phyloP scores from a whole-genome alignment of 2,329 filamentous ascomycete genomes.

The Exophiala calicioides region DNA sequence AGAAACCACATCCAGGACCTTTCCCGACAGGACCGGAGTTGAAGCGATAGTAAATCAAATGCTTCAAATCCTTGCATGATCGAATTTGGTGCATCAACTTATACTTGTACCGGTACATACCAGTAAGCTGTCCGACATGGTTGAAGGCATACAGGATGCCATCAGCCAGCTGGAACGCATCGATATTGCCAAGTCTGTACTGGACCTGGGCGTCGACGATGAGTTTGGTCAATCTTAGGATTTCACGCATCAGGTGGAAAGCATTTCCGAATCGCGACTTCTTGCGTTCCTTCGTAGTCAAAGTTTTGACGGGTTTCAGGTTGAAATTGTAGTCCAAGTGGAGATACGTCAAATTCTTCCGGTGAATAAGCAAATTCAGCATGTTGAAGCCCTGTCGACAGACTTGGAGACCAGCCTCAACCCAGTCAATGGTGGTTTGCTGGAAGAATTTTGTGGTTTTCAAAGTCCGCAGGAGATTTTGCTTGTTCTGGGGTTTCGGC shows the following conservation, averaged over 20 bases:
- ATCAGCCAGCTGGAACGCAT: constrained; percentile 97
- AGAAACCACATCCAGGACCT: constrained; percentile 96
- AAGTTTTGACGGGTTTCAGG: constrained; percentile 95
- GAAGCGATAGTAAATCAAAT: constrained; percentile 98
- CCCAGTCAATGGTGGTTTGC: constrained; percentile 98
- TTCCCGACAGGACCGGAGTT: constrained; percentile 97
- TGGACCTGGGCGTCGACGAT: constrained; percentile 99
- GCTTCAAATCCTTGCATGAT: constrained; percentile 98
- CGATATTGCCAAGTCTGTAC: constrained; percentile 95
- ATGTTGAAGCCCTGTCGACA: constrained; percentile 99
- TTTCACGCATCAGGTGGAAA: constrained; percentile 98
- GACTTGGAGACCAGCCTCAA: constrained; percentile 96
- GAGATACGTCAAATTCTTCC: constrained; percentile 96
- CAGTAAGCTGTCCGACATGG: constrained; percentile 94
- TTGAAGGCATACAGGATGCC: constrained; percentile 99
- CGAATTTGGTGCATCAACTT: constrained; percentile 99
- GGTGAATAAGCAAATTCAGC: constrained; percentile 94
- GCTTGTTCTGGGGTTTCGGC: constrained; percentile 92
- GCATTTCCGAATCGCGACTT: constrained; percentile 99
- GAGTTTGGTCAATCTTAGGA: constrained; percentile 89
- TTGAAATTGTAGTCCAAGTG: constrained; percentile 99
- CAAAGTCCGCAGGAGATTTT: constrained; percentile 82
- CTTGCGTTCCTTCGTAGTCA: constrained; percentile 98
- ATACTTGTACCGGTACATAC: constrained; percentile 99
- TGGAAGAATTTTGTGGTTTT: constrained; percentile 99